These are phyloP conservation scores for Phalaenopsis equestris DNA, from an alignment of 106 monocot genomes.

Conservation along the genomic window DNA sequence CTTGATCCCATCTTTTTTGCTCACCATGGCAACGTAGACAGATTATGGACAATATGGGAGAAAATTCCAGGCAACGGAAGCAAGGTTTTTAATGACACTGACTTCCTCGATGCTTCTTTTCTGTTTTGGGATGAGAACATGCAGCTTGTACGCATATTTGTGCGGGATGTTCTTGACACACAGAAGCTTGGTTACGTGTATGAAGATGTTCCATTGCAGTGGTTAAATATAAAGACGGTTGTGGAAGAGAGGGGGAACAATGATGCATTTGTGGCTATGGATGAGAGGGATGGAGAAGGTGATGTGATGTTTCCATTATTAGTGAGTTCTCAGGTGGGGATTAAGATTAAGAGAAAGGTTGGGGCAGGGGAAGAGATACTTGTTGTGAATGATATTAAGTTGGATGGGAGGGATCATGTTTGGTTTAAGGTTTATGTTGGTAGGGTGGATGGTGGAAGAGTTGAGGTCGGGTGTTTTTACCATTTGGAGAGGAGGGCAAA, in stretches of 20 bases:
- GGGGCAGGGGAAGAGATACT: background rate
- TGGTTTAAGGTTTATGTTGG: constrained; percentile 7
- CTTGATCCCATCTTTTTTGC: constrained; percentile 16
- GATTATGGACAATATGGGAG: constrained; percentile 12
- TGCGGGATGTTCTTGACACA: background rate
- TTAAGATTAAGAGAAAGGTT: background rate
- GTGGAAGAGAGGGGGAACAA: background rate
- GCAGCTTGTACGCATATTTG: background rate
- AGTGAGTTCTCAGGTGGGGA: background rate
- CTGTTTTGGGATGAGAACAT: constrained; percentile 4
- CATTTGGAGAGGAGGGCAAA: background rate
- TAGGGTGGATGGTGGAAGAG: background rate
- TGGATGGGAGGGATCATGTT: background rate
- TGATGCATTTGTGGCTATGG: background rate
- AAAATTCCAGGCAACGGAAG: background rate
- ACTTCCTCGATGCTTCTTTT: constrained; percentile 11
- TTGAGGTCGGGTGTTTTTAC: background rate
- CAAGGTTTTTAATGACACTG: constrained; percentile 11
- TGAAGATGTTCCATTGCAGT: background rate
- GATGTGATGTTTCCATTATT: background rate
- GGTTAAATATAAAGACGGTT: background rate
- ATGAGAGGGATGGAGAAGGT: background rate
- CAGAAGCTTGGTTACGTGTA: background rate
- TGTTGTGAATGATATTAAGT: background rate
- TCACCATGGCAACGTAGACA: constrained; percentile 18